Conservation (phyloP, 192 early-diverging fungal genomes). For the Umbelopsis ramanniana region DNA sequence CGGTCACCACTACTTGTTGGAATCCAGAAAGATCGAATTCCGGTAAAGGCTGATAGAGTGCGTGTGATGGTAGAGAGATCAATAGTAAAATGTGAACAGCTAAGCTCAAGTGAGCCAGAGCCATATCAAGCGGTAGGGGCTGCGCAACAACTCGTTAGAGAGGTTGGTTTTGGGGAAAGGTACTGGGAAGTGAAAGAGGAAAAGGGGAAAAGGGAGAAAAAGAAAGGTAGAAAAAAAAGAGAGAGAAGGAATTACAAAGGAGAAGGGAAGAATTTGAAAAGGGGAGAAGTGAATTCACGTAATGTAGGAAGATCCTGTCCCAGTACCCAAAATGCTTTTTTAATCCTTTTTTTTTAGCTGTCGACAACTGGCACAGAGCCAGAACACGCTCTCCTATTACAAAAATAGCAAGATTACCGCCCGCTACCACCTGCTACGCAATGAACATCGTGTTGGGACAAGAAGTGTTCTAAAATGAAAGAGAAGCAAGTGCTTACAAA, state of each 20-base stretch:
- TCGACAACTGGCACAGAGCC: no score
- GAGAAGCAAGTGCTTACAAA: no score
- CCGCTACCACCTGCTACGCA: no score
- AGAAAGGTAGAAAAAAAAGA: background rate
- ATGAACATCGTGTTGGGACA: no score
- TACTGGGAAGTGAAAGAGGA: background rate
- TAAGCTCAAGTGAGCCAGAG: conserved; percentile 16
- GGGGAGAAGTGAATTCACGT: conserved; percentile 5
- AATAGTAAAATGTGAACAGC: background rate
- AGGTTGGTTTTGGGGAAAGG: conserved; percentile 3
- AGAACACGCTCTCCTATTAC: no score
- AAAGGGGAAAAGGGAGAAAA: background rate
- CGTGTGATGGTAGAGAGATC: background rate
- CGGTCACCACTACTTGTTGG: conserved; percentile 27
- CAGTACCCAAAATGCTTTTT: no score
- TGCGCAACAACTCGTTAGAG: conserved; percentile 15
- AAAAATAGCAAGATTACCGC: no score
- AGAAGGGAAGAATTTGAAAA: background rate
- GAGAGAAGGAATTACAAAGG: background rate
- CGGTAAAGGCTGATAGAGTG: conserved; percentile 8
- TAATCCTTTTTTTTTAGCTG: no score
- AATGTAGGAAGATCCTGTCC: no score
- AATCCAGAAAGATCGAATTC: conserved; percentile 18
- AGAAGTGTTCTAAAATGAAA: no score
- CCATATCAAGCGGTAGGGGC: conserved; percentile 7